phyloP scores from a whole-genome alignment of 1,139 yeast species.

The Pichia sp. region DNA sequence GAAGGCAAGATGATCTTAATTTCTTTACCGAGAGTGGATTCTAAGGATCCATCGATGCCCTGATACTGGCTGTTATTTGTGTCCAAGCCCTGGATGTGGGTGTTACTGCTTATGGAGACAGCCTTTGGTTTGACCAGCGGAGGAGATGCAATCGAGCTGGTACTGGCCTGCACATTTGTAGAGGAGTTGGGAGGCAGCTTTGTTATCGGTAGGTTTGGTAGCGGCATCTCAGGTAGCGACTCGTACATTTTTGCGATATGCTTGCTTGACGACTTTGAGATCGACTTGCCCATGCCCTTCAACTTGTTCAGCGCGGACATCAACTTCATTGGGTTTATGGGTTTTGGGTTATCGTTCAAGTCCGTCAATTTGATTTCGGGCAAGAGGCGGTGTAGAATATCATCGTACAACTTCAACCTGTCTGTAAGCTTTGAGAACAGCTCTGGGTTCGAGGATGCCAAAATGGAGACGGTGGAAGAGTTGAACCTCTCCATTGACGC shows the following conservation, averaged over 20 bases:
- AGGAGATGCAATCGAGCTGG: not conserved
- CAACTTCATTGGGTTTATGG: conserved; percentile 31
- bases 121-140: not conserved
- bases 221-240: conserved; percentile 29
- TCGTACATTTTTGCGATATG: conserved; percentile 27
- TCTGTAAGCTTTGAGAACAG: conserved; percentile 28
- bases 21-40: conserved; percentile 41
- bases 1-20: conserved; percentile 73
- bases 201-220: conserved; percentile 26
- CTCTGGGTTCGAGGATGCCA: conserved; percentile 25
- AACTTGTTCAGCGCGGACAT: conserved; percentile 29
- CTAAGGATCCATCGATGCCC: conserved; percentile 37
- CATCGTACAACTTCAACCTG: conserved; percentile 31
- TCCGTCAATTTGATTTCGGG: conserved; percentile 32
- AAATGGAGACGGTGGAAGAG: conserved; percentile 17
- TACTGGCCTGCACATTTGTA: not conserved
- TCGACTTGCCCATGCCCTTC: conserved; percentile 22
- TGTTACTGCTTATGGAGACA: not conserved
- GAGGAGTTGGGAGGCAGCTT: conserved; percentile 14
- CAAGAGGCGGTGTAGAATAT: conserved; percentile 28
- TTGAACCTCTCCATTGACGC: conserved; percentile 7
- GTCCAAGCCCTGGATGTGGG: too few species aligned
- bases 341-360: conserved; percentile 30
- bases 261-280: conserved; percentile 20
- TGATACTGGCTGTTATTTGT: conserved; percentile 17